Base-by-base conservation (phyloP, 441 rosid genomes). In the Capsella rubella region DNA sequence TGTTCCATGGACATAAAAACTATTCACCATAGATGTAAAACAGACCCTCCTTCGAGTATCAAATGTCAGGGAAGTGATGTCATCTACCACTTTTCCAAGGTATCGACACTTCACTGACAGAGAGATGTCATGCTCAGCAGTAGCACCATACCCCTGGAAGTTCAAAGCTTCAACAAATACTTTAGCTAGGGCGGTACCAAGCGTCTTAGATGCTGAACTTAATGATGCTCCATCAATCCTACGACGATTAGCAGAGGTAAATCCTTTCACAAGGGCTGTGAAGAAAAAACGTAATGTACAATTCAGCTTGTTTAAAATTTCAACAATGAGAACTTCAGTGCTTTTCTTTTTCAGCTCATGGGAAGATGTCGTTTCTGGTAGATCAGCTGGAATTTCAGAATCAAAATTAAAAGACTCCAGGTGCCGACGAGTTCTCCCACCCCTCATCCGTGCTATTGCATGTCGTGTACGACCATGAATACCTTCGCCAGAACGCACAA, bases 1-100 rank as follows among this genome's bases (percentile, higher is more conserved):
- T 51, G 97, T 88, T 75, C 90, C 99, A 79, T 91, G 92, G 52
- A 89, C 99, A 77, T 95, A 93, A 67, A 95, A 91, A 71, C 89
- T 90, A 81, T 95, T 93, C 43, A 95, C 83, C 93, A 95, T 91
- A 71, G 87, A 78, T 55, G 98, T 80, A 78, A 87, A 84, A 81
- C 98, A 91, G 53, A 97, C 89, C 64, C 90, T 88, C 60, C 97
- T 83, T 78, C 93, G 87, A 79, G 84, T 83, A 84, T 95, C 99
- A 83, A 91, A 91, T 66, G 88, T 85, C 70, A 95, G 81, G 51
- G 88, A 82, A n/a, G 84, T 83, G 81, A 95, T 86, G 81, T 87
- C 95, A 84, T 95, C 97, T 74, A 93, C 95, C 62, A 91, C 85
- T 82, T 87, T 93, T 60, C 99, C 99, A 59, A 93, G 91, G 83